Conservation (phyloP, 192 early-diverging fungal genomes). For the Glomus cerebriforme region DNA sequence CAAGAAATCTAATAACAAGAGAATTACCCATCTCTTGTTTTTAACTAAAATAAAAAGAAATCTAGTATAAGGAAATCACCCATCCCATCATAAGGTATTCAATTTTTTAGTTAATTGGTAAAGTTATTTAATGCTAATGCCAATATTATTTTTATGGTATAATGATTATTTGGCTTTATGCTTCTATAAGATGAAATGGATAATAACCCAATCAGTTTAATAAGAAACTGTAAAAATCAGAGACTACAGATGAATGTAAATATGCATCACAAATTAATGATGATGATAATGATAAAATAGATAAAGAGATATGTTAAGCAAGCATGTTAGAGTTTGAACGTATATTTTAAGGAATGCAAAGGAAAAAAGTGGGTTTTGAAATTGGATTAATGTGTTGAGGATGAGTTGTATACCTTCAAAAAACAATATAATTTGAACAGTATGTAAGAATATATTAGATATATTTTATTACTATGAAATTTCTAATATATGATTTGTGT, state of each 20-base stretch:
- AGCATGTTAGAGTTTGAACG: not conserved
- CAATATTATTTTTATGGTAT: too few species aligned
- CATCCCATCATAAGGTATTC: too few species aligned
- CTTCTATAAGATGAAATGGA: not conserved
- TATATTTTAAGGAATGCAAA: not conserved
- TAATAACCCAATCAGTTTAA: constrained; percentile 1
- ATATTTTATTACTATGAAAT: constrained; percentile 10
- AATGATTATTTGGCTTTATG: not conserved
- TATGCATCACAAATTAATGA: not conserved
- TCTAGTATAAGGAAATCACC: too few species aligned
- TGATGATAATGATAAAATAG: not conserved
- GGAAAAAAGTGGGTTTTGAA: constrained; percentile 32
- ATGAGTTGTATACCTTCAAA: constrained; percentile 32
- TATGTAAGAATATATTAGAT: constrained; percentile 12
- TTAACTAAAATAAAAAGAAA: too few species aligned
- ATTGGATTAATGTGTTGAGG: constrained; percentile 32
- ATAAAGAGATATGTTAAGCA: not conserved
- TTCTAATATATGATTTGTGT: not conserved
- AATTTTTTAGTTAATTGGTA: too few species aligned
- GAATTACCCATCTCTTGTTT: too few species aligned
- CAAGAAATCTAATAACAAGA: too few species aligned
- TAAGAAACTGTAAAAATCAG: constrained; percentile 10
- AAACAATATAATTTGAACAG: constrained; percentile 30
- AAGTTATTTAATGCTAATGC: too few species aligned
- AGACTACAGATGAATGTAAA: not conserved